Evolutionary conservation across 2,329 filamentous ascomycete species (phyloP), one percentile per base, ranked within the genome.

Genomic region (Pseudocercospora vitis): DNA sequence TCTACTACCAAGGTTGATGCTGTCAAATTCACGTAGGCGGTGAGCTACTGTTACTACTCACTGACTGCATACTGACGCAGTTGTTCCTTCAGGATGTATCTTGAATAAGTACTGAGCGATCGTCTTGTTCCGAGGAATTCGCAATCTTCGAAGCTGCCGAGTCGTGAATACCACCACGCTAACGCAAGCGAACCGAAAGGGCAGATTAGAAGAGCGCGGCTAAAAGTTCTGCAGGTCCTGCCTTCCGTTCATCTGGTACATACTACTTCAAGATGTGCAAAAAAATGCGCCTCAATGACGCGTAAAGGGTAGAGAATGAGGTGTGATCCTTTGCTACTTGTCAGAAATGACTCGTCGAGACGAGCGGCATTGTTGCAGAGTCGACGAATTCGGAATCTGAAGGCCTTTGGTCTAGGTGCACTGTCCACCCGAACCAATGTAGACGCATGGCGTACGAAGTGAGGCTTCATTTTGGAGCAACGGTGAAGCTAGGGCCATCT

Each of bases 401-500:
- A 54, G 52, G 52, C 52, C 9, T 49, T 28, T 35, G 52, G 11
- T 4, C 7, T 23, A 32, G 37, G 21, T 42, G 28, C 28, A 23
- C 24, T 31, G 21, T 29, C 48, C n/a, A 18, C 48, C 29, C 23
- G 48, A 39, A 32, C 24, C 19, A 42, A 29, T 31, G 24, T 16
- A 32, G 33, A 32, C 26, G 37, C 37, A 24, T 32, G 18, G 16
- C 26, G 28, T 33, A 42, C 37, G 42, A 21, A 35, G 24, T 52
- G 28, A 42, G 23, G 37, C 23, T 49, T 54, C 23, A n/a, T 18
- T 19, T 19, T 40, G 16, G 6, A 16, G 35, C 19, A 29, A 47
- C 52, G 52, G 52, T 54, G 29, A 50, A 50, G 46, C 28, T 14
- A 50, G 19, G 37, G 28, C 29, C 29, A 28, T 19, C 24, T 49